A percentile compares a stretch with the other conserved stretches of the same genome.
These are phyloP conservation scores for Phytophthora foliorum DNA, from an alignment of 352 stramenopile genomes.

Conservation along the genomic window DNA sequence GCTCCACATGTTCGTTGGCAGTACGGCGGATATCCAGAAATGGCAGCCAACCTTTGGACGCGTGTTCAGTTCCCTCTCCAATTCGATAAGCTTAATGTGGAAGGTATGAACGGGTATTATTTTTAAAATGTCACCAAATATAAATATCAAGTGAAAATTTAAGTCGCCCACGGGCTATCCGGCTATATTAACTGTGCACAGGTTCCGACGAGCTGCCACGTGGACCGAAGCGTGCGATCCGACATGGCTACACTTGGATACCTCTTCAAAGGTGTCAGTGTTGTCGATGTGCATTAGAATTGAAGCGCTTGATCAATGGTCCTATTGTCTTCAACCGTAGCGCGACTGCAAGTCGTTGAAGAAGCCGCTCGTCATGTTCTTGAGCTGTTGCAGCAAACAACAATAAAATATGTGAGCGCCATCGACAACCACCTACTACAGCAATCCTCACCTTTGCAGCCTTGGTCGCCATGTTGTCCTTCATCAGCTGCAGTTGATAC, in stretches of 20 bases:
- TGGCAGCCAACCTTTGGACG: constrained; percentile 36
- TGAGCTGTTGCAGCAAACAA: constrained; percentile 60
- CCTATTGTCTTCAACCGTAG: constrained; percentile 61
- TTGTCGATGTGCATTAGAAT: background rate
- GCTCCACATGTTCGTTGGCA: constrained; percentile 52
- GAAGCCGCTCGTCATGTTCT: constrained; percentile 92
- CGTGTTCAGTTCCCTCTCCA: constrained; percentile 18
- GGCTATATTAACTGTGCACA: constrained; percentile 42
- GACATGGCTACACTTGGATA: constrained; percentile 31
- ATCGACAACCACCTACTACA: background rate
- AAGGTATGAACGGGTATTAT: constrained; percentile 15
- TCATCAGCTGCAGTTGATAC: constrained; percentile 89
- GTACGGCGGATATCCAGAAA: constrained; percentile 35
- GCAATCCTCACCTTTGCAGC: constrained; percentile 68
- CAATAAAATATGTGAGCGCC: constrained; percentile 3
- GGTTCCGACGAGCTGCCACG: constrained; percentile 31
- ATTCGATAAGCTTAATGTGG: constrained; percentile 4
- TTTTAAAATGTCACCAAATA: constrained; percentile 2
- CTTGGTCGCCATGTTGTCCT: constrained; percentile 86
- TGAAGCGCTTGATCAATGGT: background rate
- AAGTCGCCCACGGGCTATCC: constrained; percentile 14
- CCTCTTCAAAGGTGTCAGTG: too few relatives aligned
- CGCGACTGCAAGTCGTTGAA: constrained; percentile 88
- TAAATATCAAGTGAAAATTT: constrained; percentile 11
- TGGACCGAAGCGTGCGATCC: constrained; percentile 24